Evolutionary conservation across 2,329 filamentous ascomycete species (phyloP).

Genomic region (Coniochaeta sp.): DNA sequence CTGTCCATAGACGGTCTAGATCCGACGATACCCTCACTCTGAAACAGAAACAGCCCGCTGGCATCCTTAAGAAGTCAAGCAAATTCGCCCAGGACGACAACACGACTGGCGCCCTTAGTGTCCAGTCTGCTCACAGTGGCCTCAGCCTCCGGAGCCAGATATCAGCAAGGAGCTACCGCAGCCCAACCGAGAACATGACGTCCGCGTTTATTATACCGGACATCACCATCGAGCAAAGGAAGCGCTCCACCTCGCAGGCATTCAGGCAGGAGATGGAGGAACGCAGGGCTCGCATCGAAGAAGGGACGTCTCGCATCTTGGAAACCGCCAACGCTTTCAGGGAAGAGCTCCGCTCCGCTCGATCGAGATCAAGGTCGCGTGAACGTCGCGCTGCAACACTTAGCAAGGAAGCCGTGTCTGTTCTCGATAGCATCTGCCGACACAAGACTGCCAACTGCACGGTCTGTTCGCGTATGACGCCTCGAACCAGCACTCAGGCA

Average conservation of each 20-base stretch:
- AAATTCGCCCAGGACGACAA: slow-evolving; percentile 21
- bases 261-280: not conserved
- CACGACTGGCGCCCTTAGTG: slow-evolving; percentile 23
- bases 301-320: not conserved
- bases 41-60: slow-evolving; percentile 13
- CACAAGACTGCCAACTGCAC: slow-evolving; percentile 51
- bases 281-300: not conserved
- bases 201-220: slow-evolving; percentile 52
- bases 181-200: slow-evolving; percentile 44
- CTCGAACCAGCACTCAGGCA: slow-evolving; percentile 17
- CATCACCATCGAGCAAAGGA: slow-evolving; percentile 34
- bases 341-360: not conserved
- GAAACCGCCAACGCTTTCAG: not conserved
- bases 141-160: slow-evolving; percentile 13
- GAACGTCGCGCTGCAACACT: slow-evolving; percentile 33
- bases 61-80: slow-evolving; percentile 27
- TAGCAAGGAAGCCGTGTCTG: slow-evolving; percentile 41
- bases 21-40: slow-evolving; percentile 9
- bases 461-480: slow-evolving; percentile 47
- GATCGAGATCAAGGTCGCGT: not conserved
- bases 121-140: slow-evolving; percentile 23
- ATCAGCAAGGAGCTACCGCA: slow-evolving; percentile 13
- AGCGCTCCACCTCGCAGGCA: not conserved
- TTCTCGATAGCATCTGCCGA: slow-evolving; percentile 45
- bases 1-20: slow-evolving; percentile 11